Evolutionary conservation across 2,329 filamentous ascomycete genomes (phyloP), one percentile per base, ranked within the genome.

Genomic region (Penicillium sp.): DNA sequence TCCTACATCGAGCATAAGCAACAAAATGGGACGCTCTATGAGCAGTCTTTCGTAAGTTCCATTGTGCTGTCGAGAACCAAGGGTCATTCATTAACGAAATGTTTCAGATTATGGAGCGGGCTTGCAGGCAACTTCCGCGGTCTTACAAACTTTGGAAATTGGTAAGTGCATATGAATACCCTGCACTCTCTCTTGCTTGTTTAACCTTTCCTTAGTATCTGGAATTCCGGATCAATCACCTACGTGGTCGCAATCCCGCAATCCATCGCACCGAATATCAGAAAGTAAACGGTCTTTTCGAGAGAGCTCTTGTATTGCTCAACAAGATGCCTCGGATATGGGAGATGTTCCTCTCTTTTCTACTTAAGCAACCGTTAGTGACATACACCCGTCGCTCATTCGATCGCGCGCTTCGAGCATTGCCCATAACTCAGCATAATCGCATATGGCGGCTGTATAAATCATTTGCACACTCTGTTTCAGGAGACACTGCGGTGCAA

Each of bases 251-350:
- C 64, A 97, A 96, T 71, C 86, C 93, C 12, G 89, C 90, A 56
- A 82, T 86, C 57, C 91, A 89, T 71, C 84, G 85, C 52, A 77
- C 83, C 58, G 92, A 99, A 68, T 97, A 88, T 74, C 83, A 86
- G 68, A 99, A 97, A 74, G 91, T 97, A 71, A 99, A 99, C 71
- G 83, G 90, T 54, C 84, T 97, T 42, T 99, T 96, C 71, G 94
- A 99, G 76, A 84, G 90, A 64, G 92, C 94, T 3, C 78, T 99
- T 52, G 90, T 97, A 58, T 81, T 99, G 42, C 83, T 99, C 60
- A 97, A 99, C 77, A 99, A 99, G 77, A 99, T 99, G 94, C 94
- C 95, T 23, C 84, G 86, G 63, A 94, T 99, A 69, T 99, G 94
- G 95, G 92, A 97, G 71, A 90, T 97, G 86, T 99, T 97, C 71